These are phyloP conservation scores for Eutrema yunnanense DNA, from an alignment of 345 rosid genomes.

Conservation along the genomic window DNA sequence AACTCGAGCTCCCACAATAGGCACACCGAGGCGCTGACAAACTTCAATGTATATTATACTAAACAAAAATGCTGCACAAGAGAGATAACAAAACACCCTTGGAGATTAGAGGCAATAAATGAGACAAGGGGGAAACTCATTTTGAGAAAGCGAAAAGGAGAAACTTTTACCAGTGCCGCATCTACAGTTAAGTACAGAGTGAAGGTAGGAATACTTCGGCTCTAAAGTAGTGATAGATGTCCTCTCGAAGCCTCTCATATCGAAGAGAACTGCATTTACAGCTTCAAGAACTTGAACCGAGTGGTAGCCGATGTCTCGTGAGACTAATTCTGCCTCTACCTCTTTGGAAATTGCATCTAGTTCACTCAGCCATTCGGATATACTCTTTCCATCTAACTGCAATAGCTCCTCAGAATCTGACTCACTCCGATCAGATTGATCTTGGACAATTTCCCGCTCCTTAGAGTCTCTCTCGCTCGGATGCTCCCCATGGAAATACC, in stretches of 20 bases:
- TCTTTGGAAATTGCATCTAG: slow-evolving; percentile 65
- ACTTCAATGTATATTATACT: slow-evolving; percentile 93
- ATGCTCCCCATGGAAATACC: slow-evolving; percentile 41
- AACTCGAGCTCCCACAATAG: slow-evolving; percentile 88
- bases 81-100: neutral
- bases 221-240: slow-evolving; percentile 47
- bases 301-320: slow-evolving; percentile 80
- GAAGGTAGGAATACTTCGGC: slow-evolving; percentile 63
- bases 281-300: slow-evolving; percentile 77
- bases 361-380: slow-evolving; percentile 59
- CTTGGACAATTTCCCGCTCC: slow-evolving; percentile 24
- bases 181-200: slow-evolving; percentile 65
- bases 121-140: neutral
- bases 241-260: slow-evolving; percentile 74
- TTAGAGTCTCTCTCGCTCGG: slow-evolving; percentile 34
- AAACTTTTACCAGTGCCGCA: slow-evolving; percentile 67
- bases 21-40: slow-evolving; percentile 64
- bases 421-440: slow-evolving; percentile 22
- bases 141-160: slow-evolving; percentile 14
- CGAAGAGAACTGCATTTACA: slow-evolving; percentile 73
- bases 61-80: slow-evolving; percentile 68
- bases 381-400: slow-evolving; percentile 61
- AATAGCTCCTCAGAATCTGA: slow-evolving; percentile 45
- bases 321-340: slow-evolving; percentile 76
- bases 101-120: neutral